phyloP scores from a whole-genome alignment of 1,284 basidiomycete species.

The Ustilago nuda region DNA sequence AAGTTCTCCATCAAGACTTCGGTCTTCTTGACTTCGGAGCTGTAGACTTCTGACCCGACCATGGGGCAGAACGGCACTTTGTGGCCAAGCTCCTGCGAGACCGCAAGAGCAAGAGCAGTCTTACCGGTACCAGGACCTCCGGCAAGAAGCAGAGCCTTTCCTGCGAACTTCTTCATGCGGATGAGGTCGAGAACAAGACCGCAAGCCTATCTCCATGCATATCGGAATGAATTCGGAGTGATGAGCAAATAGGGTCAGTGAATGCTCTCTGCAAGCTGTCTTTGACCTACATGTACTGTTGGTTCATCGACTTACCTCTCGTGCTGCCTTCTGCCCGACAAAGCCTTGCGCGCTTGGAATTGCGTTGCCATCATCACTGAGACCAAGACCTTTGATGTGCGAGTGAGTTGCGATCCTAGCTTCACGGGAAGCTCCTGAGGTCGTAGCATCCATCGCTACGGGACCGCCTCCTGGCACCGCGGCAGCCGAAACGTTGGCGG shows the following conservation, averaged over 20 bases:
- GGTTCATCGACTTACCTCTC: constrained; percentile 73
- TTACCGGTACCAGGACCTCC: constrained; percentile 94
- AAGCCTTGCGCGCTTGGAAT: constrained; percentile 80
- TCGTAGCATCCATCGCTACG: constrained; percentile 37
- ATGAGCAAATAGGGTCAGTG: not conserved
- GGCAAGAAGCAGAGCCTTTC: constrained; percentile 84
- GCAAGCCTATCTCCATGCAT: constrained; percentile 73
- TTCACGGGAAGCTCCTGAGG: constrained; percentile 50
- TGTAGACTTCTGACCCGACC: constrained; percentile 97
- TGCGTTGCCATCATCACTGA: constrained; percentile 86
- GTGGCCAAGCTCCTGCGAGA: constrained; percentile 90
- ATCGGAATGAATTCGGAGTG: not conserved
- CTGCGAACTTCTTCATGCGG: constrained; percentile 90
- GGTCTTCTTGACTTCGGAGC: constrained; percentile 97
- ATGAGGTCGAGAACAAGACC: constrained; percentile 91
- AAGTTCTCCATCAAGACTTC: constrained; percentile 97
- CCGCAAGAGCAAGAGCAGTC: constrained; percentile 91
- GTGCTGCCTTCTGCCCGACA: constrained; percentile 87
- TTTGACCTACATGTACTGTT: not conserved
- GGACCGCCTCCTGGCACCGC: constrained; percentile 37
- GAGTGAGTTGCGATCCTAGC: constrained; percentile 85
- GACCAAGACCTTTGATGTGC: constrained; percentile 94
- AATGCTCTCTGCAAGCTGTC: constrained; percentile 70
- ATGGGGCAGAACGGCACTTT: constrained; percentile 99
- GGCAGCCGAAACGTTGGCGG: constrained; percentile 24